phyloP scores from a whole-genome alignment of 2,329 filamentous ascomycete genomes.

The Domatiomyces globalis region DNA sequence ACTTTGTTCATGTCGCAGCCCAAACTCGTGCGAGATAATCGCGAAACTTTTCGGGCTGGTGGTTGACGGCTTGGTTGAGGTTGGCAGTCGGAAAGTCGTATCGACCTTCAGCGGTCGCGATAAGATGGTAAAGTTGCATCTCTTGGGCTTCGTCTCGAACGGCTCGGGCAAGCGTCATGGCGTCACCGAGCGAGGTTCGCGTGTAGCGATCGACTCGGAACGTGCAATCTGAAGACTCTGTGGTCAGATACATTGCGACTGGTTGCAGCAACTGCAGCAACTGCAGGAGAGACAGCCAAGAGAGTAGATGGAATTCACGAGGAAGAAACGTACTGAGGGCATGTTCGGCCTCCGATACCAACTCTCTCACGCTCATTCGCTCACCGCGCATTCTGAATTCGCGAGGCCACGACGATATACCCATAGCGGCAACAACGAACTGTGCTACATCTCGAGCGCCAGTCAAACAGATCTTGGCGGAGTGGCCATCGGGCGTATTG shows the following conservation, averaged over 20 bases:
- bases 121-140: slow-evolving; percentile 41
- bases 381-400: slow-evolving; percentile 60
- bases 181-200: slow-evolving; percentile 16
- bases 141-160: slow-evolving; percentile 26
- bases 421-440: slow-evolving; percentile 54
- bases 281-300: background rate
- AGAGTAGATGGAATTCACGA: slow-evolving; percentile 2
- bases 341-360: slow-evolving; percentile 44
- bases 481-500: slow-evolving; percentile 35
- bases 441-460: slow-evolving; percentile 54
- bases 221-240: slow-evolving; percentile 7
- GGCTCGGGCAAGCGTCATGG: slow-evolving; percentile 18
- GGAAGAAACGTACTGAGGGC: slow-evolving; percentile 24
- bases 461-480: slow-evolving; percentile 50
- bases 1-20: slow-evolving; percentile 16
- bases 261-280: background rate
- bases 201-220: slow-evolving; percentile 20
- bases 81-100: slow-evolving; percentile 51
- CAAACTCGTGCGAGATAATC: slow-evolving; percentile 42
- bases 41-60: slow-evolving; percentile 39
- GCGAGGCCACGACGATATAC: slow-evolving; percentile 50
- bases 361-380: slow-evolving; percentile 44
- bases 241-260: background rate
- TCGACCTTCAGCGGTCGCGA: slow-evolving; percentile 53
- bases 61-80: slow-evolving; percentile 39